Evolutionary conservation across 805 yeast genomes (phyloP).

Genomic region (Metschnikowia sp.): DNA sequence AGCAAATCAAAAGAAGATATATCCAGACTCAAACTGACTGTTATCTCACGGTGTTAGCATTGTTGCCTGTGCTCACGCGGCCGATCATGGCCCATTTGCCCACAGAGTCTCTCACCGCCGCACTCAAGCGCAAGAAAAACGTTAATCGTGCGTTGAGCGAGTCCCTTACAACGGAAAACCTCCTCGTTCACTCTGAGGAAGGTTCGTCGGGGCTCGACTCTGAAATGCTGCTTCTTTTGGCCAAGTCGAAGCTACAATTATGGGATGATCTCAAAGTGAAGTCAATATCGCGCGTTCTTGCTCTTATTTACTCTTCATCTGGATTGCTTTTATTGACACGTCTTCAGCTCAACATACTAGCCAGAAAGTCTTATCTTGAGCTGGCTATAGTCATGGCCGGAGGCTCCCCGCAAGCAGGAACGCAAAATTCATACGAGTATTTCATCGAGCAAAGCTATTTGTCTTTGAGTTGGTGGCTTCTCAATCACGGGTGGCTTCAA

Average conservation of each 20-base stretch:
- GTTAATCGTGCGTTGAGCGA: constrained; percentile 34
- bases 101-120: constrained; percentile 70
- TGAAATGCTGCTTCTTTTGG: constrained; percentile 21
- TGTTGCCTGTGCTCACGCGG: constrained; percentile 70
- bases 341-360: constrained; percentile 81
- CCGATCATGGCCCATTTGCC: constrained; percentile 61
- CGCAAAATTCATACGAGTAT: constrained; percentile 39
- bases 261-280: constrained; percentile 82
- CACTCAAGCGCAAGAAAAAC: constrained; percentile 58
- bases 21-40: constrained; percentile 92
- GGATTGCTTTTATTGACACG: constrained; percentile 75
- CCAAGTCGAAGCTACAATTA: constrained; percentile 45
- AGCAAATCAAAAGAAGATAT: constrained; percentile 70
- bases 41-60: constrained; percentile 73
- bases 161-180: constrained; percentile 42
- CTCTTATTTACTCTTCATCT: constrained; percentile 65
- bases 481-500: constrained; percentile 78
- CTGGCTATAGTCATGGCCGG: constrained; percentile 73
- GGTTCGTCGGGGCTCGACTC: constrained; percentile 17
- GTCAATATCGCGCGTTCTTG: constrained; percentile 68
- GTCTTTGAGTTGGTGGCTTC: constrained; percentile 89
- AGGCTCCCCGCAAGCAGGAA: constrained; percentile 23
- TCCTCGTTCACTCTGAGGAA: constrained; percentile 32
- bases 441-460: constrained; percentile 76
- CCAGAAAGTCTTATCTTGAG: constrained; percentile 80